Evolutionary conservation across 129 eudicot genomes (phyloP).

Genomic region (Silybum marianum): DNA sequence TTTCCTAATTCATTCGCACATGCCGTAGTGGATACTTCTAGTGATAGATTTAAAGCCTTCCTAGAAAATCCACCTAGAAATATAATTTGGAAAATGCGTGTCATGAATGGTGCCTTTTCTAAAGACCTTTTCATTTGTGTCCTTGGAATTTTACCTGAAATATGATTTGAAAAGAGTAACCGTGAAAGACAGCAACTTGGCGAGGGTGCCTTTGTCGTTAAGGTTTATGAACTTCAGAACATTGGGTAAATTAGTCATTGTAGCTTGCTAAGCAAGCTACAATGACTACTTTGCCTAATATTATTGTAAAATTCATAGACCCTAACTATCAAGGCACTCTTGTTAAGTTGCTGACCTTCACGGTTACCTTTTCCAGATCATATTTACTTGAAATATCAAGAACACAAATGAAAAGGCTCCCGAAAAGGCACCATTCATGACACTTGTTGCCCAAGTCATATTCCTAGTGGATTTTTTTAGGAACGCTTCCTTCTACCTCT

Average conservation of each 20-base stretch:
- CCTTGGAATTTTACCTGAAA: neutral
- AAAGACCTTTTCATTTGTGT: neutral
- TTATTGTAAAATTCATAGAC: neutral
- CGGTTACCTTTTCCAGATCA: neutral
- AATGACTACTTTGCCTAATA: neutral
- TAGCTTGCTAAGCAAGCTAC: neutral
- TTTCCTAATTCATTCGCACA: constrained; percentile 20
- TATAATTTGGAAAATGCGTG: neutral
- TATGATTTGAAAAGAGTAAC: neutral
- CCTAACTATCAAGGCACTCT: neutral
- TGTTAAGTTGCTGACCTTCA: neutral
- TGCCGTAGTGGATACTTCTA: constrained; percentile 44
- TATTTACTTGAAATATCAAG: neutral
- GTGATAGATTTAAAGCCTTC: constrained; percentile 37
- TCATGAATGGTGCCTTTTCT: neutral
- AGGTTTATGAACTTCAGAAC: neutral
- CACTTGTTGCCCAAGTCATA: neutral
- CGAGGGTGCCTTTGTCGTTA: neutral
- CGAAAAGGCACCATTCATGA: neutral
- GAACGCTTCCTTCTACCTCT: neutral
- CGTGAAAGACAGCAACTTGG: neutral
- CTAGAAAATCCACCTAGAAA: constrained; percentile 43
- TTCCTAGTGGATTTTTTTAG: neutral
- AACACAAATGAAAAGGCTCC: neutral
- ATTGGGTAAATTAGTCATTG: neutral